These are phyloP conservation scores for Fusarium succisae DNA, from an alignment of 2,329 filamentous ascomycete genomes.

Conservation along the genomic window DNA sequence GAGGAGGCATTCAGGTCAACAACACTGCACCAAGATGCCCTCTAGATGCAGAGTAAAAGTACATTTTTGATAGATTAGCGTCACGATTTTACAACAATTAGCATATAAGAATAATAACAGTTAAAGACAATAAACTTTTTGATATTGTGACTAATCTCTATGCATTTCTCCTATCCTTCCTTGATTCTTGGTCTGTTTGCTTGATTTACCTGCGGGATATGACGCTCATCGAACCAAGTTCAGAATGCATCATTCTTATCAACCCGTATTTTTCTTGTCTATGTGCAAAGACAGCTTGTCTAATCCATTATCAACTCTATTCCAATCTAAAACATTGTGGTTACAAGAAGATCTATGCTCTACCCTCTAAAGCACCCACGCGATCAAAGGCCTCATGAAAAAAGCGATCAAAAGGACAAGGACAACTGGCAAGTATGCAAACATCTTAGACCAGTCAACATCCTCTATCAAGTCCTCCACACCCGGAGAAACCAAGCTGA, in stretches of 20 bases:
- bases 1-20: conserved; percentile 88
- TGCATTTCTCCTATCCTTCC: too few relatives aligned
- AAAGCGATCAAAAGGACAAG: conserved; percentile 9
- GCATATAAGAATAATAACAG: neutral
- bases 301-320: neutral
- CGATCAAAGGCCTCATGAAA: neutral
- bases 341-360: neutral
- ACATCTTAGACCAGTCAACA: conserved; percentile 19
- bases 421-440: neutral
- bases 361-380: neutral
- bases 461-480: conserved; percentile 36
- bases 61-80: conserved; percentile 13
- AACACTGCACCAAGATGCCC: conserved; percentile 78
- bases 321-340: too few relatives aligned
- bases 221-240: neutral
- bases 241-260: neutral
- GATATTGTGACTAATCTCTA: too few relatives aligned
- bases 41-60: conserved; percentile 76
- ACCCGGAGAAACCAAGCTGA: conserved; percentile 20
- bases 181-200: neutral
- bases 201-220: neutral
- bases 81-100: neutral
- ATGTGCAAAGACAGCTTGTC: neutral
- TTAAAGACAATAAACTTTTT: neutral
- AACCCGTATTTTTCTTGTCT: neutral